Evolutionary conservation across 352 stramenopile species (phyloP).

Genomic region (Phytophthora boehmeriae): DNA sequence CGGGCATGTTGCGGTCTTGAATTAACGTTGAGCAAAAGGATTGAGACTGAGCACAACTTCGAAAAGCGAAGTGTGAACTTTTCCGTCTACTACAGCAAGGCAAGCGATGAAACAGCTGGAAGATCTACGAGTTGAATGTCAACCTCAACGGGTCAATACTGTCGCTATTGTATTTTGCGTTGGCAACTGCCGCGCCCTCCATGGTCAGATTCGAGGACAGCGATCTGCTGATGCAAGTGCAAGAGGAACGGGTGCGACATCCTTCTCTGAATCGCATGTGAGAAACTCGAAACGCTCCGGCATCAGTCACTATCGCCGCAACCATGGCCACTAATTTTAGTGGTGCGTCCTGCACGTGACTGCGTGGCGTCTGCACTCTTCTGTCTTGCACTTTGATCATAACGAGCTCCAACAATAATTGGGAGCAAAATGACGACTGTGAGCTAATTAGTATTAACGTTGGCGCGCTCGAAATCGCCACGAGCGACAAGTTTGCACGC

Average conservation of each 20-base stretch:
- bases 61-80: too few species aligned
- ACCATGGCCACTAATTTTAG: slow-evolving; percentile 18
- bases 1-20: slow-evolving; percentile 10
- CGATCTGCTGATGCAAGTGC: background rate
- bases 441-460: slow-evolving; percentile 7
- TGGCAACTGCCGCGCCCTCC: background rate
- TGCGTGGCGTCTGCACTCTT: slow-evolving; percentile 5
- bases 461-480: slow-evolving; percentile 4
- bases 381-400: slow-evolving; percentile 6
- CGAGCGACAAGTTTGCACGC: too few species aligned
- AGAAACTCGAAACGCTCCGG: slow-evolving; percentile 31
- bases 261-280: slow-evolving; percentile 23
- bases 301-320: slow-evolving; percentile 16
- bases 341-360: slow-evolving; percentile 4
- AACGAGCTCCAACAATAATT: background rate
- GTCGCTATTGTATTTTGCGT: slow-evolving; percentile 18
- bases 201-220: background rate
- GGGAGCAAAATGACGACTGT: slow-evolving; percentile 3
- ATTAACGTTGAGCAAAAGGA: slow-evolving; percentile 6
- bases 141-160: too few species aligned
- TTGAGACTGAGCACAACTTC: background rate
- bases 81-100: too few species aligned
- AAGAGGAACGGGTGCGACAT: slow-evolving; percentile 25
- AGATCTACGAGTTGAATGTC: too few species aligned
- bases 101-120: slow-evolving; percentile 1